phyloP scores from a whole-genome alignment of 208 protist species.

The Angomonas deanei region DNA sequence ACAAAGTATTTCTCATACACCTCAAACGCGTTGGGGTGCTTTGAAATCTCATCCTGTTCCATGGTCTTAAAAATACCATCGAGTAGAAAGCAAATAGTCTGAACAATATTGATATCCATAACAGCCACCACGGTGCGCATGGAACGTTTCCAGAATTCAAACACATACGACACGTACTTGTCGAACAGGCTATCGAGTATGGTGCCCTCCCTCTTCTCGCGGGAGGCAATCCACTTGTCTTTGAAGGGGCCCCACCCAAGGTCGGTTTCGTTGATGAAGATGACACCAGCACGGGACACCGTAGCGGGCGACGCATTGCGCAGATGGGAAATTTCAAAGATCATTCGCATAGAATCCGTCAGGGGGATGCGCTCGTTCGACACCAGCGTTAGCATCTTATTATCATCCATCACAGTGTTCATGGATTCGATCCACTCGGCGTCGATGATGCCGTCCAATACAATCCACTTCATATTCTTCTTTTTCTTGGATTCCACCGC shows the following conservation, averaged over 20 bases:
- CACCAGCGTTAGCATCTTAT: constrained; percentile 98
- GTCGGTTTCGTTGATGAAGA: constrained; percentile 97
- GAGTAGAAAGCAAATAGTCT: constrained; percentile 95
- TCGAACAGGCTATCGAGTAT: constrained; percentile 96
- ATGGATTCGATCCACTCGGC: constrained; percentile 99
- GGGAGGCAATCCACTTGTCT: constrained; percentile 91
- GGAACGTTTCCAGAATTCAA: constrained; percentile 92
- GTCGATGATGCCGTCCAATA: constrained; percentile 98
- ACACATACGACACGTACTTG: constrained; percentile 93
- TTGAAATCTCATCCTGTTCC: constrained; percentile 78
- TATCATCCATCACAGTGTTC: constrained; percentile 99
- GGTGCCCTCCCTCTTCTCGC: constrained; percentile 88
- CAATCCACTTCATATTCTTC: constrained; percentile 96
- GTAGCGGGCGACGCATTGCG: constrained; percentile 97
- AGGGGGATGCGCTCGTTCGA: constrained; percentile 98
- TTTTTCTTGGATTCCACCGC: constrained; percentile 94
- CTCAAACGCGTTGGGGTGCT: constrained; percentile 85
- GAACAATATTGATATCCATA: constrained; percentile 95
- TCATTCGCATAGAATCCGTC: constrained; percentile 96
- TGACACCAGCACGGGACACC: constrained; percentile 96
- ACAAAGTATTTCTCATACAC: constrained; percentile 97
- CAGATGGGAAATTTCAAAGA: constrained; percentile 98
- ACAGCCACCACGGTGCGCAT: constrained; percentile 85
- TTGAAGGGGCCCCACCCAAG: constrained; percentile 97
- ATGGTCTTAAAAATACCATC: constrained; percentile 91